phyloP scores from a whole-genome alignment of 2,329 filamentous ascomycete species.

The Neurospora sp. region DNA sequence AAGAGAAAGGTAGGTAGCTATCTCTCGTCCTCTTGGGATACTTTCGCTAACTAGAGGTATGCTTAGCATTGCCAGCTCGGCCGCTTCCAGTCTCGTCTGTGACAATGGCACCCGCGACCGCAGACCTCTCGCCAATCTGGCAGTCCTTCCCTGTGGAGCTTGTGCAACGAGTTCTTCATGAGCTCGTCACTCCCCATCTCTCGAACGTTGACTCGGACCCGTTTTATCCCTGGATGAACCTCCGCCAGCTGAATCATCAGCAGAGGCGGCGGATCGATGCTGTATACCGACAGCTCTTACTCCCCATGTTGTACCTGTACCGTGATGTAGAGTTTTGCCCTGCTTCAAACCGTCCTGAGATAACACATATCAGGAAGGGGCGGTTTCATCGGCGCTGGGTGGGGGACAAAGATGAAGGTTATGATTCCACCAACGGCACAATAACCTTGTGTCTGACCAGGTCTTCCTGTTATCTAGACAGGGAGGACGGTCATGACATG shows the following conservation, averaged over 20 bases:
- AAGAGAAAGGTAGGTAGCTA: too few species aligned
- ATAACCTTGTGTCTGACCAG: background rate
- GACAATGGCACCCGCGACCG: too few species aligned
- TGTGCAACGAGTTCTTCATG: background rate
- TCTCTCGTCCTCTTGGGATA: too few species aligned
- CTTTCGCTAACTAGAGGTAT: too few species aligned
- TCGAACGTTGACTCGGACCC: background rate
- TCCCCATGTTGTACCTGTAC: background rate
- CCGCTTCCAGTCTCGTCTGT: background rate
- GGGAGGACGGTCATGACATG: too few species aligned
- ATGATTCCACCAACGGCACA: background rate
- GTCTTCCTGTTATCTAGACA: too few species aligned
- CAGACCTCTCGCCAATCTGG: background rate
- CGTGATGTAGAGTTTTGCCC: background rate
- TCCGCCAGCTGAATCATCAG: background rate
- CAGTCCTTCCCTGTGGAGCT: background rate
- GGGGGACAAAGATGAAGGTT: background rate
- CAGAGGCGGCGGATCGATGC: background rate
- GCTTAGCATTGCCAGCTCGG: background rate
- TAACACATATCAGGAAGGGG: too few species aligned
- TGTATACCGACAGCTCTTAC: background rate
- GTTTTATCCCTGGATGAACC: background rate
- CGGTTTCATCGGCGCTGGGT: too few species aligned
- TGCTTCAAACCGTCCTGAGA: background rate
- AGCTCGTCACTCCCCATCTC: background rate